Evolutionary conservation across 345 rosid genomes (phyloP), one percentile per base, ranked within the genome.

Genomic region (Raphanus raphanistrum): DNA sequence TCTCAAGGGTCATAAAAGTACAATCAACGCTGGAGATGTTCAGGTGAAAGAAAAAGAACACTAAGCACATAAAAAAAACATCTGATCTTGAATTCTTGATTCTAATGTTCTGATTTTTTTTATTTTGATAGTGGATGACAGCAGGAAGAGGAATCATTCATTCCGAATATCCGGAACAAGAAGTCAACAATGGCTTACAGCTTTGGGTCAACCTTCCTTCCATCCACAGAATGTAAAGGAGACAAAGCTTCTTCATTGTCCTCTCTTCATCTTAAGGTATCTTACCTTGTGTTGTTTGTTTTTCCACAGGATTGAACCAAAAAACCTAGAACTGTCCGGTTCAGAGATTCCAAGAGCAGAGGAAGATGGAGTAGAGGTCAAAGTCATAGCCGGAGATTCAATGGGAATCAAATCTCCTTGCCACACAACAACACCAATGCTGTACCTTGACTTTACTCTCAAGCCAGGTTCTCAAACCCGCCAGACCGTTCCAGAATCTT

Each of bases 181-280:
- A 92, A 60, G 79, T 76, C 38, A 84, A 90, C 64, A 91, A 72
- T 79, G 99, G 99, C 7, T 84, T 95, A 32, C 99, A 95, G 82
- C 98, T 95, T 70, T 95, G 99, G 99, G 88, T 95, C 79, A 95
- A 95, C 75, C 91, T 95, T 1, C 85, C 99, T 48, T 88, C 99
- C 8, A 52, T 28, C 32, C 86, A 92, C 75, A 95, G 88, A 92
- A 92, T 95, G 99, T 95, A 83, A 74, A 16, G 63, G 50, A 54
- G 6, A 63, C 10, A 16, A 16, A 4, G 21, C 12, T 11, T 67
- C 8, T 50, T 25, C 36, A 10, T 13, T 17, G 13, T 61, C 2
- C 12, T 74, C 43, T 15, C n/a, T n/a, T 3, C 16, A 54, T 66
- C 6, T 66, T 57, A 16, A 15, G 58, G 57, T 55, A 55, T 63